Base-by-base conservation (phyloP, 108 stramenopile genomes). In the Nannochloropsis gaditana region DNA sequence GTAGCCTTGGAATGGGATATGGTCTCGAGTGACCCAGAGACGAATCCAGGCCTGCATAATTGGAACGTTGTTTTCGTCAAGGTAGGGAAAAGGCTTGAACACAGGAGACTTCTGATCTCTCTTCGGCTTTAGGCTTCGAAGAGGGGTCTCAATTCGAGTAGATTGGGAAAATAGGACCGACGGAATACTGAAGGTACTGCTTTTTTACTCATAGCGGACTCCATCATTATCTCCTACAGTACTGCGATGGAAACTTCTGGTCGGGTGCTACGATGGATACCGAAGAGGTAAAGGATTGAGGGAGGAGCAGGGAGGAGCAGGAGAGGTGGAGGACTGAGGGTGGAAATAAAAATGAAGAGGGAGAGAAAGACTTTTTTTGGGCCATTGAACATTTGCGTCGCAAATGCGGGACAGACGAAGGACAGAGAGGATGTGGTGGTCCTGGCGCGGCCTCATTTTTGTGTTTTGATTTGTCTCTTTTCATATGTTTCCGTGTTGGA, bases 41-140 rank as follows among this genome's bases (percentile, higher is more conserved):
- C n/a, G 59, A 73, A 73, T 6, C 59, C 59, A 4, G 15, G 4
- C 4, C 59, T 73, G 8, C 6, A 73, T 73, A 73, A 73, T 6
- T 73, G 59, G 59, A 73, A 73, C 59, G 59, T 73, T 15, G 59
- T 73, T 3, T 73, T 73, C n/a, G 59, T 73, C 19, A 73, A 73
- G 31, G 31, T 31, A 31, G 31, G 31, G 31, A 31, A 31, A 31
- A 31, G 31, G 31, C 1, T 31, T 31, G 31, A 31, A 31, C 31
- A 31, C 31, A 31, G 0, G 1, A 31, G 31, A 31, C 31, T 31
- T 31, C 31, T 31, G 31, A 31, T 31, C 31, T 31, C 31, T 31
- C 31, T 31, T 31, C 31, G 31, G 31, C 31, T 31, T 31, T 31
- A 31, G 31, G 31, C 31, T 31, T 31, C 31, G 31, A 31, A 31